Evolutionary conservation across 176 grass and related monocot genomes (phyloP).

Genomic region (Melocanna baccifera): DNA sequence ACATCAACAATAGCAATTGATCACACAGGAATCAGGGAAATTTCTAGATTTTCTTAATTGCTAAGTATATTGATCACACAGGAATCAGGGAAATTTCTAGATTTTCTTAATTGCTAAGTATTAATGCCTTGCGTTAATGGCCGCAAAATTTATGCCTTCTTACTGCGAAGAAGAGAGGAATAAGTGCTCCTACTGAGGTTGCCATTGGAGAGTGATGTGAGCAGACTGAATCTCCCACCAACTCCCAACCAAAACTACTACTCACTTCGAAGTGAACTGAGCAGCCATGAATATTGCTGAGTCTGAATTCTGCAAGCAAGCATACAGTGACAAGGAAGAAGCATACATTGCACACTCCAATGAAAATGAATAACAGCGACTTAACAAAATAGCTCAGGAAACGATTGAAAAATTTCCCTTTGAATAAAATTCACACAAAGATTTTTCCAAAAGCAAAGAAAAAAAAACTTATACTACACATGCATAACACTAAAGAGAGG

Average conservation of each 20-base stretch:
- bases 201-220: not conserved
- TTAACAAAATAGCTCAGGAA: not conserved
- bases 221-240: not conserved
- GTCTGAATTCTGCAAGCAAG: no score
- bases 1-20: not conserved
- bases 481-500: not conserved
- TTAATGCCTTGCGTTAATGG: not conserved
- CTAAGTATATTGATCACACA: not conserved
- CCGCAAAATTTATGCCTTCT: constrained; percentile 1
- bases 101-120: not conserved
- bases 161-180: not conserved
- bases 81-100: not conserved
- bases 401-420: not conserved
- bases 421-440: not conserved
- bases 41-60: not conserved
- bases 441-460: not conserved
- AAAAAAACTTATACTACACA: not conserved
- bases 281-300: constrained; percentile 4
- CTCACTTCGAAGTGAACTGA: not conserved
- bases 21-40: not conserved
- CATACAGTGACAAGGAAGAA: not conserved
- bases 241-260: not conserved
- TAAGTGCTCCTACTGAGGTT: not conserved
- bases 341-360: not conserved
- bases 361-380: not conserved